Conservation (phyloP, 148 eudicot species). For the Mesembryanthemum crystallinum region DNA sequence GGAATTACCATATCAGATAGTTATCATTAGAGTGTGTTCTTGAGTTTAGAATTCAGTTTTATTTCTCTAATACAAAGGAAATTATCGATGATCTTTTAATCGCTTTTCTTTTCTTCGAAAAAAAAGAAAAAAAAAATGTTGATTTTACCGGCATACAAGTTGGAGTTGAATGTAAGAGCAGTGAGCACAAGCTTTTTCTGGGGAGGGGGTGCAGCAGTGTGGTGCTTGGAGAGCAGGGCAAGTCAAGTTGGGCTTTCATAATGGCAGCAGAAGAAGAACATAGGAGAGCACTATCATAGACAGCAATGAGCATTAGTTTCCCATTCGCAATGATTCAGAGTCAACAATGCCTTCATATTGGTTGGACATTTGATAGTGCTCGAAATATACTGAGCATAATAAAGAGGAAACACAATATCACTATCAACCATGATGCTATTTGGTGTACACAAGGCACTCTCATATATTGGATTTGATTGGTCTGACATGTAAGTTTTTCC, state of each 20-base stretch:
- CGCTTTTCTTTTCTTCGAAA: too few relatives aligned
- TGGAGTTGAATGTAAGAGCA: neutral
- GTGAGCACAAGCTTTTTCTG: neutral
- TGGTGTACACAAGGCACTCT: neutral
- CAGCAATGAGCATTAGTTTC: slow-evolving; percentile 9
- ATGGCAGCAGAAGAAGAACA: neutral
- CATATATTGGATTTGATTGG: slow-evolving; percentile 10
- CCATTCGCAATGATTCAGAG: slow-evolving; percentile 1
- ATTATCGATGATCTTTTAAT: too few relatives aligned
- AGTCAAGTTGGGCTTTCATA: slow-evolving; percentile 7
- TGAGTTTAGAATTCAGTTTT: too few relatives aligned
- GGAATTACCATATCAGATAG: too few relatives aligned
- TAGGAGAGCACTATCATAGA: slow-evolving; percentile 14
- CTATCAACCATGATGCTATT: neutral
- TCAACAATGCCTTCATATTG: neutral
- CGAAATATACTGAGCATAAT: neutral
- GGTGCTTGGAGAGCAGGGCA: neutral
- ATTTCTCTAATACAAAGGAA: too few relatives aligned
- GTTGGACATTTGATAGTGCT: neutral
- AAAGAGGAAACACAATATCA: slow-evolving; percentile 1
- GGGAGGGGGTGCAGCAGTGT: neutral
- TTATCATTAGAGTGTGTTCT: too few relatives aligned
- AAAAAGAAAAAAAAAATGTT: too few relatives aligned
- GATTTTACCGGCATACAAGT: too few relatives aligned
- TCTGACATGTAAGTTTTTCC: neutral